Base-by-base conservation (phyloP, 1,284 basidiomycete genomes). In the Malassezia pachydermatis region DNA sequence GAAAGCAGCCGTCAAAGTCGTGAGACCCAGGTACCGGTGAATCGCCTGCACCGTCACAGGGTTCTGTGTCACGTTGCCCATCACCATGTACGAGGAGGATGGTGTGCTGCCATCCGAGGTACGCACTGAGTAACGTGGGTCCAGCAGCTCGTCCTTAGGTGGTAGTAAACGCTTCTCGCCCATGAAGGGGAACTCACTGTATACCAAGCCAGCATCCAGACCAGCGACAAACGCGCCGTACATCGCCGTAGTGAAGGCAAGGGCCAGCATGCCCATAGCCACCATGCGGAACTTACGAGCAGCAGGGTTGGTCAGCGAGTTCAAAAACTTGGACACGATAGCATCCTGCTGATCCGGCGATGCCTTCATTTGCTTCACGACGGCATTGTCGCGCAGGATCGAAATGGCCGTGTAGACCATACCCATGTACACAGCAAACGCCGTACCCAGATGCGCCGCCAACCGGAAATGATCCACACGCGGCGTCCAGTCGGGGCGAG, bases 171-270 rank as follows among this genome's bases (percentile, higher is more conserved):
- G 72, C 7, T 82, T 79, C 8, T 85, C 88, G 34, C 89, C 94
- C 94, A 99, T 99, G 5, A 84, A 76, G 0, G 94, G 94, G 76
- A 95, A 99, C 72, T 96, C 92, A 72, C 96, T 98, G 76, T 98
- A 98, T 14, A 94, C 74, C 45, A 99, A 74, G 3, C 94, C 94
- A 0, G 94, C 94, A 72, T 99, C 94, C 30, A 99, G 77, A 7
- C 94, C 94, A 23, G 94, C 94, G 19, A 99, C 94, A 65, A 96
- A 92, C 2, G 92, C 92, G 52, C 92, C 92, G 33, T 87, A 89
- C 34, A 96, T 75, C 5, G 89, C 90, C 0, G 92, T 98, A 7
- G 59, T 52, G 39, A 65, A 71, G 4, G 66, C 64, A 17, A 71
- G 33, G 2, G 41, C 58, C 0, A 59, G 51, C 13, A 71, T 51